Base-by-base conservation (phyloP, 352 stramenopile species). In the Aphanomyces astaci region DNA sequence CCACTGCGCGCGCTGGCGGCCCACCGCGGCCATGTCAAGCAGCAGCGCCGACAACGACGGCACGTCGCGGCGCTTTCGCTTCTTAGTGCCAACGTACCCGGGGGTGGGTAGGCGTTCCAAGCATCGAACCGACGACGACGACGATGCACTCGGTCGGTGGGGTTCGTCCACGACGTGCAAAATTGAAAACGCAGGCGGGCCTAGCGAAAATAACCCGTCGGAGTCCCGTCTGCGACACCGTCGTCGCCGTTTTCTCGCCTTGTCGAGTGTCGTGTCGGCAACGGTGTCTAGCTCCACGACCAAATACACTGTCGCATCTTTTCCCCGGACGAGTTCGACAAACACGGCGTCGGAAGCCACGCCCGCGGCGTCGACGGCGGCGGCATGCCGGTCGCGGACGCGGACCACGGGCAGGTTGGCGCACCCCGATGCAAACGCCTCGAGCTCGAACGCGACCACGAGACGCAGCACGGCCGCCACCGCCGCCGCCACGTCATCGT, bases 261-360 rank as follows among this genome's bases (percentile, higher is more conserved):
- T n/a, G n/a, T n/a, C n/a, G n/a, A n/a, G n/a, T n/a, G n/a, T n/a
- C n/a, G n/a, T n/a, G n/a, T n/a, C n/a, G n/a, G n/a, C 75, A 53
- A 91, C 89, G 69, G 88, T 90, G 67, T 94, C 83, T 22, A 92
- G 88, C 63, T 94, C 86, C 52, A 94, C 88, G 22, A 94, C 83
- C 40, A 94, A 65, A 62, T 92, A 94, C 62, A 83, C 91, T 5
- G 76, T 87, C 46, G 82, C 90, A 56, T 94, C 83, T 43, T 94
- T 94, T 2, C 82, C 90, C 1, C 81, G 86, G 31, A 82, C 90
- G 17, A 94, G 66, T 70, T 90, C 79, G 56, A 94, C 91, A 75
- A 82, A 94, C 13, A 94, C 64, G n/a, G 86, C 80, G n/a, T 78
- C 82, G 11, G 88, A 76, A 5, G 86, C 92, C n/a, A 92, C 89